Percentiles rank a stretch among this genome's conserved stretches.
phyloP scores from a whole-genome alignment of 129 eudicot genomes.

The Pittosporum tobira region DNA sequence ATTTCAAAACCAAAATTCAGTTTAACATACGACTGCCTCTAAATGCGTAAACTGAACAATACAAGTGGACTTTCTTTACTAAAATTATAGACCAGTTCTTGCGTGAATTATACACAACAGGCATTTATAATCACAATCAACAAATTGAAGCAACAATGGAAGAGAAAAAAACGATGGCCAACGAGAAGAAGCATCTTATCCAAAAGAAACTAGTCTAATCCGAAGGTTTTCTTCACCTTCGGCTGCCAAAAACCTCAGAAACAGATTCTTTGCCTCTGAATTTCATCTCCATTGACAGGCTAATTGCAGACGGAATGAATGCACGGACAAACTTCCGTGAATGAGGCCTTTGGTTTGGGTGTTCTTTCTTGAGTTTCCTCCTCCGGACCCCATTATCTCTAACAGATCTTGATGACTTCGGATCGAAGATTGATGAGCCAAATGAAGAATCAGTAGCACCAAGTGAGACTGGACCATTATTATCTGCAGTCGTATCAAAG shows the following conservation, averaged over 20 bases:
- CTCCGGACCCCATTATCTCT: slow-evolving; percentile 27
- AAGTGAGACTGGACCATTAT: slow-evolving; percentile 50
- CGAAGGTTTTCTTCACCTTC: slow-evolving; percentile 30
- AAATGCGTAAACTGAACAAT: slow-evolving; percentile 12
- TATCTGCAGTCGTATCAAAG: slow-evolving; percentile 32
- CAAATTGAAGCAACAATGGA: neutral
- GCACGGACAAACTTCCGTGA: slow-evolving; percentile 52
- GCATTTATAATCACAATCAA: neutral
- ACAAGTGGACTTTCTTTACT: slow-evolving; percentile 1
- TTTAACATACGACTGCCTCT: slow-evolving; percentile 3
- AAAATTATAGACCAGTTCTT: neutral
- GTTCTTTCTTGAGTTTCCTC: slow-evolving; percentile 42
- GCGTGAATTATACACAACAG: neutral
- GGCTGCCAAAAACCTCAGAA: slow-evolving; percentile 37
- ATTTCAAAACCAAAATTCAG: neutral
- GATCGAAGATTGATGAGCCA: slow-evolving; percentile 36
- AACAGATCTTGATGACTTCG: slow-evolving; percentile 49
- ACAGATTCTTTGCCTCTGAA: slow-evolving; percentile 41
- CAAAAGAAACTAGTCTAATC: neutral
- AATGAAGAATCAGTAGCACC: slow-evolving; percentile 43
- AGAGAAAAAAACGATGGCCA: neutral
- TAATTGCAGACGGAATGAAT: slow-evolving; percentile 55
- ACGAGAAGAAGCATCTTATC: slow-evolving; percentile 5
- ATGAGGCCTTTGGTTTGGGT: slow-evolving; percentile 31
- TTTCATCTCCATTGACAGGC: slow-evolving; percentile 55